These are phyloP conservation scores for Aspergillus niger DNA, from an alignment of 2,329 filamentous ascomycete genomes.

Conservation along the genomic window DNA sequence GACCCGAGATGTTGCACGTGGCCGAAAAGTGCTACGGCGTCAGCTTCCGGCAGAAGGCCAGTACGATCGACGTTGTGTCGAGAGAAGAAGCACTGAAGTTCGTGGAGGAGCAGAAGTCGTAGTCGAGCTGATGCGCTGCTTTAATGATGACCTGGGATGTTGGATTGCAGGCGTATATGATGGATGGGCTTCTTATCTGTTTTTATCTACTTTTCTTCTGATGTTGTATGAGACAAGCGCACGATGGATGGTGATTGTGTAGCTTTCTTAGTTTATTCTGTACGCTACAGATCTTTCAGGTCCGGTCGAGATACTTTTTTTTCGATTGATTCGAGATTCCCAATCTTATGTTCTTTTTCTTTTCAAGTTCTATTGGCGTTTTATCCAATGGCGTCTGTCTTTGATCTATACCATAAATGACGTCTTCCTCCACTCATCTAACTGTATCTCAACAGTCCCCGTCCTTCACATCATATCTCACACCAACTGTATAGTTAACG, in stretches of 20 bases:
- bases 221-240: neutral
- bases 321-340: conserved; percentile 21
- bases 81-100: conserved; percentile 88
- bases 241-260: neutral
- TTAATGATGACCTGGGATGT: conserved; percentile 12
- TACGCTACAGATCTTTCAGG: conserved; percentile 10
- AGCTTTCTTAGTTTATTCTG: conserved; percentile 5
- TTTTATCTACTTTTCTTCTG: conserved; percentile 9
- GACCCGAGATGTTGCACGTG: conserved; percentile 91
- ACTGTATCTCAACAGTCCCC: too few species aligned
- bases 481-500: conserved; percentile 29
- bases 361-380: neutral
- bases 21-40: conserved; percentile 98
- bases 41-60: conserved; percentile 87
- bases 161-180: conserved; percentile 15
- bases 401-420: too few species aligned
- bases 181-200: conserved; percentile 4
- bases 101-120: conserved; percentile 76
- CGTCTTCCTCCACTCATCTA: too few species aligned
- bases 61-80: conserved; percentile 85
- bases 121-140: conserved; percentile 15
- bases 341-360: conserved; percentile 17
- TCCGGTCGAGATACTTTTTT: neutral
- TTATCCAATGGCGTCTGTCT: too few species aligned
- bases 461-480: neutral